Conservation (phyloP, 805 yeast species). For the Ogataea ganodermae region DNA sequence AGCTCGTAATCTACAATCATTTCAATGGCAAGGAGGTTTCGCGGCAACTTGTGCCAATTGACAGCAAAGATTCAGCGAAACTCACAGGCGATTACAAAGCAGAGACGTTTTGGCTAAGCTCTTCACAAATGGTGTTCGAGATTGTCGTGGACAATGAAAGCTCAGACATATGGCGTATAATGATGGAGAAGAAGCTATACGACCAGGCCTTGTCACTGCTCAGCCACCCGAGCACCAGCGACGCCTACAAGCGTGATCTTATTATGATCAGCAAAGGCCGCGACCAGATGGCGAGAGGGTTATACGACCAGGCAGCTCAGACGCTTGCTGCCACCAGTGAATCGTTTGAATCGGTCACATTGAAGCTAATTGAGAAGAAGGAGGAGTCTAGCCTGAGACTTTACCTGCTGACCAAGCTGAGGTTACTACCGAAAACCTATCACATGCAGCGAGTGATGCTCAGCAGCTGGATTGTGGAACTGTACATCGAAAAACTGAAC, state of each 20-base stretch:
- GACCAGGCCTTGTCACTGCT: slow-evolving; percentile 62
- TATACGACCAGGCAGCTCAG: slow-evolving; percentile 48
- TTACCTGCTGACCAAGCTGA: slow-evolving; percentile 48
- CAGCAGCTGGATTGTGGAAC: slow-evolving; percentile 67
- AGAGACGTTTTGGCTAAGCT: slow-evolving; percentile 76
- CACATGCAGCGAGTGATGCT: slow-evolving; percentile 52
- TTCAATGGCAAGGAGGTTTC: slow-evolving; percentile 50
- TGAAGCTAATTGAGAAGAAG: slow-evolving; percentile 49
- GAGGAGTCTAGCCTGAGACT: slow-evolving; percentile 45
- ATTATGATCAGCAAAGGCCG: slow-evolving; percentile 60
- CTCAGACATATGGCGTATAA: slow-evolving; percentile 69
- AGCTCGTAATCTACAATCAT: slow-evolving; percentile 49
- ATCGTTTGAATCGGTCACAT: slow-evolving; percentile 69
- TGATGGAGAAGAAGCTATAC: slow-evolving; percentile 53
- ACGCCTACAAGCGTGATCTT: slow-evolving; percentile 44
- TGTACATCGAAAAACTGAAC: slow-evolving; percentile 50
- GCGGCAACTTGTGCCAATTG: slow-evolving; percentile 33
- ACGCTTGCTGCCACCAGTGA: slow-evolving; percentile 62
- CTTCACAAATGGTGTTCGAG: slow-evolving; percentile 65
- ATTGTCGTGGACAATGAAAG: slow-evolving; percentile 69
- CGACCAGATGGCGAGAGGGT: slow-evolving; percentile 36
- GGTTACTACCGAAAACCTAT: slow-evolving; percentile 29
- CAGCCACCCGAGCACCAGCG: slow-evolving; percentile 33
- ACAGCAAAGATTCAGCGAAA: slow-evolving; percentile 44
- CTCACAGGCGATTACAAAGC: slow-evolving; percentile 49